phyloP scores from a whole-genome alignment of 2,329 filamentous ascomycete genomes.

The Cladosporium sp. region DNA sequence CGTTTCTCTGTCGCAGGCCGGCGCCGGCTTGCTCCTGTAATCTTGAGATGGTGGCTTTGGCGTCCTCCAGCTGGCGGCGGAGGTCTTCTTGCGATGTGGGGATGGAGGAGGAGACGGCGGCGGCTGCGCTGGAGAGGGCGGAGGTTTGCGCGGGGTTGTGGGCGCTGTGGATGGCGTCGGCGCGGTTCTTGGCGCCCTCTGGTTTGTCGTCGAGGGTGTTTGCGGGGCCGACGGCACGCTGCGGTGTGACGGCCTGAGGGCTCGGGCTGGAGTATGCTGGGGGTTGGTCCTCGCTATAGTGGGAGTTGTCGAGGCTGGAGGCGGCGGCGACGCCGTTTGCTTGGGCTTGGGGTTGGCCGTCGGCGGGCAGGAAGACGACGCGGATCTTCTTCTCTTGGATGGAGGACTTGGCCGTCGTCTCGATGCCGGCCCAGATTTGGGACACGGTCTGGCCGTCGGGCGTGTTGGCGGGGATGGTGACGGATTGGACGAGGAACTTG shows the following conservation, averaged over 20 bases:
- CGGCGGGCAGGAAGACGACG: conserved; percentile 72
- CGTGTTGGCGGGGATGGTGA: conserved; percentile 75
- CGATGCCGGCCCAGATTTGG: conserved; percentile 71
- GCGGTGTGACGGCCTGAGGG: conserved; percentile 41
- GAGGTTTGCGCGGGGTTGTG: conserved; percentile 35
- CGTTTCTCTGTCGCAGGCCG: conserved; percentile 75
- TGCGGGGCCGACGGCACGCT: conserved; percentile 35
- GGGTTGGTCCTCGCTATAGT: conserved; percentile 37
- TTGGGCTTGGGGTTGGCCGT: conserved; percentile 34
- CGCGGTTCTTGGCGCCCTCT: conserved; percentile 36
- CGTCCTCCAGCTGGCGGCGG: conserved; percentile 67
- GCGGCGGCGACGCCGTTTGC: conserved; percentile 26
- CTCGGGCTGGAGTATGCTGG: conserved; percentile 55
- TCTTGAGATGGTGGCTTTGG: conserved; percentile 66
- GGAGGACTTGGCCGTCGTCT: conserved; percentile 67
- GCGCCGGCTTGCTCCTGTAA: conserved; percentile 62
- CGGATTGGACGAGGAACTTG: conserved; percentile 96
- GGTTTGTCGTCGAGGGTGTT: conserved; percentile 37
- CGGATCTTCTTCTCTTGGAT: conserved; percentile 95
- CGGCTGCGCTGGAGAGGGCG: conserved; percentile 46
- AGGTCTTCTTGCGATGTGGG: conserved; percentile 56
- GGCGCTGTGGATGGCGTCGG: conserved; percentile 36
- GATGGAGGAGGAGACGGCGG: conserved; percentile 45
- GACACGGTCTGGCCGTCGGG: conserved; percentile 70
- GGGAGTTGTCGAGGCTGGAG: conserved; percentile 8